A percentile compares a stretch with the other conserved stretches of the same genome.
Evolutionary conservation across 768 basidiomycete genomes (phyloP).

Genomic region (Erythrobasidium yunnanense): DNA sequence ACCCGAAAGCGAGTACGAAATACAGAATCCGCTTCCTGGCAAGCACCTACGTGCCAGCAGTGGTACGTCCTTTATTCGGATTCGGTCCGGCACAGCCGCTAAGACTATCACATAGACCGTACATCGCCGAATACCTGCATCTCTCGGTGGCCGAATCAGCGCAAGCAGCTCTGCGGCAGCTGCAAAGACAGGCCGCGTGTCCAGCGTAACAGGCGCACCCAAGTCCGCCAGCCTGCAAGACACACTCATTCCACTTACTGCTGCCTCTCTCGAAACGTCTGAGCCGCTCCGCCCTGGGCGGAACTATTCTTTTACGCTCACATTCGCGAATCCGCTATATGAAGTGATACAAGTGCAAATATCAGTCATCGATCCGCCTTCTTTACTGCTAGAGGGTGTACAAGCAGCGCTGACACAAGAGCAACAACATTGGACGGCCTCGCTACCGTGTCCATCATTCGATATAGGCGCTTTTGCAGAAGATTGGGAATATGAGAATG

Average conservation of each 20-base stretch:
- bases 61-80: slow-evolving; percentile 53
- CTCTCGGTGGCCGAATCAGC: slow-evolving; percentile 44
- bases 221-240: neutral
- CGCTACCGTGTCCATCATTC: slow-evolving; percentile 66
- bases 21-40: slow-evolving; percentile 98
- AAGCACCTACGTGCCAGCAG: slow-evolving; percentile 80
- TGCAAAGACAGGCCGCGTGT: neutral
- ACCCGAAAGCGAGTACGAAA: slow-evolving; percentile 85
- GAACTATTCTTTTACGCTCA: slow-evolving; percentile 77
- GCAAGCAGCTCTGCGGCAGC: slow-evolving; percentile 9
- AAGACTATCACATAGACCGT: too few species aligned
- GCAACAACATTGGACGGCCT: slow-evolving; percentile 49
- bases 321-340: slow-evolving; percentile 86
- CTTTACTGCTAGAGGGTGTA: neutral
- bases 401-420: neutral
- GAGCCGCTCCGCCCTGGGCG: slow-evolving; percentile 58
- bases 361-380: slow-evolving; percentile 47
- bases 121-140: slow-evolving; percentile 40
- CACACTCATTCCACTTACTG: neutral
- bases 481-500: slow-evolving; percentile 71
- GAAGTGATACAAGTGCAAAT: slow-evolving; percentile 89
- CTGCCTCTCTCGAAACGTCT: slow-evolving; percentile 9
- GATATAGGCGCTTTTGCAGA: slow-evolving; percentile 82
- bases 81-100: too few species aligned
- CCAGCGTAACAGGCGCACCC: neutral